phyloP scores from a whole-genome alignment of 1,284 basidiomycete genomes.

The Takashimella koratensis region DNA sequence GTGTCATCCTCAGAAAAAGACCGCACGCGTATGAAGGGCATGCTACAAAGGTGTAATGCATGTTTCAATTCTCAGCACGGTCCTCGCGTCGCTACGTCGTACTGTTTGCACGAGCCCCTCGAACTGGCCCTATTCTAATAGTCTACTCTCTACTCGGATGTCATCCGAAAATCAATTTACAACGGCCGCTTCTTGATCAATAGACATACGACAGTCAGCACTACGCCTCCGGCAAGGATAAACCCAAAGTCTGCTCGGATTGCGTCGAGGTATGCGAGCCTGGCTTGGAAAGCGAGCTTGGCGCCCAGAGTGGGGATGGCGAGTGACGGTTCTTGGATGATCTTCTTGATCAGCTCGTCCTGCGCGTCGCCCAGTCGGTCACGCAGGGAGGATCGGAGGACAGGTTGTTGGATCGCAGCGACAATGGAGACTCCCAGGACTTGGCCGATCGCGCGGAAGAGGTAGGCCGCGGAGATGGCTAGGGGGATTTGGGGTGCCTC shows the following conservation, averaged over 20 bases:
- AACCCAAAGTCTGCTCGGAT: slow-evolving; percentile 30
- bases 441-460: slow-evolving; percentile 42
- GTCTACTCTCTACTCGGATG: no score
- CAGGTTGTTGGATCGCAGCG: slow-evolving; percentile 40
- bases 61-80: no score
- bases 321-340: slow-evolving; percentile 30
- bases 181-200: no score
- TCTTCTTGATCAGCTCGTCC: slow-evolving; percentile 12
- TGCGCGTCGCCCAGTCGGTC: slow-evolving; percentile 11
- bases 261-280: slow-evolving; percentile 26
- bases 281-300: slow-evolving; percentile 17
- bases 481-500: slow-evolving; percentile 45
- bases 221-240: slow-evolving; percentile 19
- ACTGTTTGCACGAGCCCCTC: no score
- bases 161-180: no score
- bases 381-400: slow-evolving; percentile 19
- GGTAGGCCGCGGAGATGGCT: slow-evolving; percentile 47
- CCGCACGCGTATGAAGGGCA: no score
- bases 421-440: slow-evolving; percentile 44
- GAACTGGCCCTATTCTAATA: no score
- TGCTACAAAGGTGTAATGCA: no score
- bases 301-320: slow-evolving; percentile 21
- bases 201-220: slow-evolving; percentile 20
- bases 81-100: no score
- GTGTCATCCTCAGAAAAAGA: no score